Evolutionary conservation across 2,329 filamentous ascomycete species (phyloP), one percentile per base, ranked within the genome.

Genomic region (Colletotrichum sp.): DNA sequence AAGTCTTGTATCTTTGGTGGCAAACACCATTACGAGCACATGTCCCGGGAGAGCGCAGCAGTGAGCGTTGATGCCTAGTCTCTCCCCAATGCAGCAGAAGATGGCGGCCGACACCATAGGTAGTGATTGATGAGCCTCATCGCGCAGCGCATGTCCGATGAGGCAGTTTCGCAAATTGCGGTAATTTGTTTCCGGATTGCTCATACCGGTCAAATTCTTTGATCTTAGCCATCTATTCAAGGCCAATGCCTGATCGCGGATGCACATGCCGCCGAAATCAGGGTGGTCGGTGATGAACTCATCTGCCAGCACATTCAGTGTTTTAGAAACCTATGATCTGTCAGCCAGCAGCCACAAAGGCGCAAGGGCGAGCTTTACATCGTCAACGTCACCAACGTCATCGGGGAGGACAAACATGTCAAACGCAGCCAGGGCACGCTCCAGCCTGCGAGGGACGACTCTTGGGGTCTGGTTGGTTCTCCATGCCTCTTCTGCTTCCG

Each of bases 91-190:
- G 73, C 92, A 93, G 81, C 94, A 97, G 85, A 94, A 99, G 77
- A 99, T 98, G 76, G 93, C 94, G 71, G 94, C 94, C 3, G 95
- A 97, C 77, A 98, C 94, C 67, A 98, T 89, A 3, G 96, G 97
- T 10, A 98, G 89, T 2, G 96, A 96, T 32, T 95, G 93, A 80
- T 98, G 95, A 0, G 90, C 89, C 8, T 90, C 86, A 66, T 94
- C 92, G 44, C 92, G 92, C 59, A 99, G 87, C 6, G 95, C 95
- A 77, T 98, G 89, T 12, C 95, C 95, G 72, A 99, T 92, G 80
- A 98, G 95, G 80, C 95, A 98, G 84, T 99, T 98, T 77, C 95
- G 92, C 74, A 99, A 85, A 75, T 94, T 93, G 79, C 95, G 92
- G 82, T 97, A 98, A 71, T 93, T 91, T 57, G 87, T 83, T 9